These are phyloP conservation scores for Botryobasidium botryosum DNA, from an alignment of 768 basidiomycete species.

Conservation along the genomic window DNA sequence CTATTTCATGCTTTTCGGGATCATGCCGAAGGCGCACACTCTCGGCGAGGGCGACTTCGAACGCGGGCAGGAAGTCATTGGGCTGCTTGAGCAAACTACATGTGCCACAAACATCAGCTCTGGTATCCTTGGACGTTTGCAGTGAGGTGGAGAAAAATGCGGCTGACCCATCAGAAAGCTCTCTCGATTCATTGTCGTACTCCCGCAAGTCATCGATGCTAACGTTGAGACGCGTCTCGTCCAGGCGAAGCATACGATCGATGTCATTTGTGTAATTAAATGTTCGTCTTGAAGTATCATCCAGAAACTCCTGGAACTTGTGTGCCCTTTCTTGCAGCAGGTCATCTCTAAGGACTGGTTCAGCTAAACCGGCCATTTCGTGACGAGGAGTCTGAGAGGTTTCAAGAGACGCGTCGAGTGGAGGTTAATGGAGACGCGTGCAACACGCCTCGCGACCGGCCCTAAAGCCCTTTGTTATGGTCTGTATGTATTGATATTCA, in stretches of 20 bases:
- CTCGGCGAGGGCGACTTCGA: slow-evolving; percentile 66
- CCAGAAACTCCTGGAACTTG: slow-evolving; percentile 13
- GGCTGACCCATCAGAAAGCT: slow-evolving; percentile 39
- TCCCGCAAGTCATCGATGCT: slow-evolving; percentile 94
- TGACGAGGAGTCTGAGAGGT: too few species aligned
- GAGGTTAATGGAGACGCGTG: too few species aligned
- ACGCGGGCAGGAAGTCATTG: slow-evolving; percentile 69
- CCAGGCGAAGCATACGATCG: slow-evolving; percentile 59
- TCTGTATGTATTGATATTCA: too few species aligned
- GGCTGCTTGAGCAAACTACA: slow-evolving; percentile 78
- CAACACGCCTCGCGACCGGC: too few species aligned
- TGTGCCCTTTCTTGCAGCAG: too few species aligned
- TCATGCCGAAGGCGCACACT: slow-evolving; percentile 56
- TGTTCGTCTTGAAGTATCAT: slow-evolving; percentile 20
- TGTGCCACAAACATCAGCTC: background rate
- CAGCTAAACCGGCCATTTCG: too few species aligned
- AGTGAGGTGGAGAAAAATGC: background rate
- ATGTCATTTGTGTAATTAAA: slow-evolving; percentile 73
- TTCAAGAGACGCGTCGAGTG: too few species aligned
- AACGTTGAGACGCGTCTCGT: slow-evolving; percentile 78
- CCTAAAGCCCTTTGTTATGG: too few species aligned
- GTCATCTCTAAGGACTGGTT: too few species aligned
- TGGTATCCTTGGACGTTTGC: too few species aligned
- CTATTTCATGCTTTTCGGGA: slow-evolving; percentile 62
- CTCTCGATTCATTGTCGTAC: slow-evolving; percentile 53